phyloP scores from a whole-genome alignment of 164 flowering plant species.

The Sedum album region DNA sequence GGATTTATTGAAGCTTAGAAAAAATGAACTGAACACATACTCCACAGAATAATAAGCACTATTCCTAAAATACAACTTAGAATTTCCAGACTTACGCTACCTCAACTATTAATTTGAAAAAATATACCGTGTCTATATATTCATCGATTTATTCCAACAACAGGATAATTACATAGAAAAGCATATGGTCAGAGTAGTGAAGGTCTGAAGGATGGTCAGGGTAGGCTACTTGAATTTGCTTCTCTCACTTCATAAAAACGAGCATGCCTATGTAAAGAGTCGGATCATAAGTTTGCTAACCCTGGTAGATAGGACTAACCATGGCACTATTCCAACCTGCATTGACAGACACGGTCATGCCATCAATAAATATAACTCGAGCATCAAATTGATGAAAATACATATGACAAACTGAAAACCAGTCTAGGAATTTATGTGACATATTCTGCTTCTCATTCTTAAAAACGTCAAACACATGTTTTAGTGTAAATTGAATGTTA shows the following conservation, averaged over 20 bases:
- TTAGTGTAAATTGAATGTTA: not conserved
- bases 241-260: not conserved
- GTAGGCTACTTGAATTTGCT: not conserved
- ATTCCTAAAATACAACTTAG: too few relatives aligned
- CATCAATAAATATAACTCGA: not conserved
- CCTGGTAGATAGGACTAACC: slow-evolving; percentile 5
- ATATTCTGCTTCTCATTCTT: not conserved
- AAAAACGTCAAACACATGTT: not conserved
- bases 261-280: not conserved
- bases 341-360: not conserved
- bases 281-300: slow-evolving; percentile 6
- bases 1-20: too few relatives aligned
- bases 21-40: too few relatives aligned
- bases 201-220: not conserved
- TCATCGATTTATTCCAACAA: not conserved
- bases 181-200: too few relatives aligned
- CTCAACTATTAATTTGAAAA: not conserved
- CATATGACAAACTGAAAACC: not conserved
- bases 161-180: not conserved
- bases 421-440: not conserved
- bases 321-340: slow-evolving; percentile 4
- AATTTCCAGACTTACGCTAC: not conserved
- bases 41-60: too few relatives aligned
- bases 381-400: not conserved
- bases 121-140: too few relatives aligned